Base-by-base conservation (phyloP, 2,329 filamentous ascomycete genomes). In the Ophiostoma perfectum region DNA sequence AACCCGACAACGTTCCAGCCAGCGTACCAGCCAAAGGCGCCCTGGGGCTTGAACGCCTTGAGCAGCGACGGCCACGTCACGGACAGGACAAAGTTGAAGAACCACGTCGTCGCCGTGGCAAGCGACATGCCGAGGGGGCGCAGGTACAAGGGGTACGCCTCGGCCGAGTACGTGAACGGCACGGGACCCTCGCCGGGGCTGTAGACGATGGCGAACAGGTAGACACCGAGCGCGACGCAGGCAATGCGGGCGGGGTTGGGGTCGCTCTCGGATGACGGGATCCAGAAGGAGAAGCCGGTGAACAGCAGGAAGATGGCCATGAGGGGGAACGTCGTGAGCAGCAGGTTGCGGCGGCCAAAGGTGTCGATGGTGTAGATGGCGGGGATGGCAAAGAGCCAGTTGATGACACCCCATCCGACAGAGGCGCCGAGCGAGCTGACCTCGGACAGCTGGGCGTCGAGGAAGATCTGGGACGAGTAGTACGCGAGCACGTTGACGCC, bases 281-380 rank as follows among this genome's bases (percentile, higher is more conserved):
- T 82, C 73, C 76, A 81, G 74, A 82, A 82, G 65, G 78, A 80
- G 72, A 81, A 81, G 52, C 80, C 81, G 0, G 81, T 81, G 66
- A 81, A 81, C 67, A 83, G 78, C 3, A 82, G 72, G 73, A 78
- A 81, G 0, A 82, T n/a, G 0, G 80, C 78, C 88, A 90, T 90
- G 18, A 89, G 70, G 0, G 88, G 88, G 73, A 90, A 89, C 0
- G 87, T 90, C 1, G 81, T 81, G 4, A 90, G 79, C 0, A 90
- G 80, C 7, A 90, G 78, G 71, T 87, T 87, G 27, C 88, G 81
- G 3, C 88, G 83, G 6, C 88, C 88, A 69, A 88, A 90, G 0
- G 84, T 88, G 73, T 91, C 88, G 71, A 90, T 90, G 5, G 86
- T 89, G 74, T 85, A 88, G 64, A 89, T 78, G 3, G 86, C 86